Percentiles rank a stretch among this genome's conserved stretches.
These are phyloP conservation scores for Endothia cerciana DNA, from an alignment of 2,329 filamentous ascomycete species.

Conservation along the genomic window DNA sequence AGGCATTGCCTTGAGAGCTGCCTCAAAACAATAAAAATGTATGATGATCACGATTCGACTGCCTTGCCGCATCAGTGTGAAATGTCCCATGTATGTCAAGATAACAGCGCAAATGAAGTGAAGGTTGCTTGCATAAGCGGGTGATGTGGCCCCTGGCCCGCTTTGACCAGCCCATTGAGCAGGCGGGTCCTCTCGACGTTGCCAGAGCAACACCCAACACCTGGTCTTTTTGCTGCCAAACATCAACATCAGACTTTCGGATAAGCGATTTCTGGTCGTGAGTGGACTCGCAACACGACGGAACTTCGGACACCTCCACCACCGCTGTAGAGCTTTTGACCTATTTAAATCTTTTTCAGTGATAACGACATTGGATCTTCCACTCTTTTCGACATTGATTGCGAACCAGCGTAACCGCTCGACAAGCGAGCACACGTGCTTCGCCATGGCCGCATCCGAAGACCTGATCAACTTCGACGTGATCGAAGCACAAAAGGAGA, in stretches of 20 bases:
- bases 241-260: conserved; percentile 30
- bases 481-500: conserved; percentile 97
- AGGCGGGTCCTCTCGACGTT: conserved; percentile 20
- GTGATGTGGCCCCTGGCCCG: background rate
- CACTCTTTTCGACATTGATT: conserved; percentile 21
- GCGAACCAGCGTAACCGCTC: conserved; percentile 22
- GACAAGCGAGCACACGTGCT: conserved; percentile 26
- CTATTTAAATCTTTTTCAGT: conserved; percentile 13
- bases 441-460: conserved; percentile 51
- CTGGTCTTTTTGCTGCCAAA: conserved; percentile 21
- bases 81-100: background rate
- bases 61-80: background rate
- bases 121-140: background rate
- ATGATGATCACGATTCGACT: conserved; percentile 17
- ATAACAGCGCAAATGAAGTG: background rate
- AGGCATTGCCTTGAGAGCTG: conserved; percentile 24
- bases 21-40: conserved; percentile 22
- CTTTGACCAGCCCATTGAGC: background rate
- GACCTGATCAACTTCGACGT: conserved; percentile 80
- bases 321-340: conserved; percentile 3
- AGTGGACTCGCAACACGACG: conserved; percentile 21
- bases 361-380: conserved; percentile 19
- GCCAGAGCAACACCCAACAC: conserved; percentile 30
- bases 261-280: conserved; percentile 20
- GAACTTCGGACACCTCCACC: background rate